Conservation (phyloP, 75 land plant species). For the Chamaecyparis obtusa region DNA sequence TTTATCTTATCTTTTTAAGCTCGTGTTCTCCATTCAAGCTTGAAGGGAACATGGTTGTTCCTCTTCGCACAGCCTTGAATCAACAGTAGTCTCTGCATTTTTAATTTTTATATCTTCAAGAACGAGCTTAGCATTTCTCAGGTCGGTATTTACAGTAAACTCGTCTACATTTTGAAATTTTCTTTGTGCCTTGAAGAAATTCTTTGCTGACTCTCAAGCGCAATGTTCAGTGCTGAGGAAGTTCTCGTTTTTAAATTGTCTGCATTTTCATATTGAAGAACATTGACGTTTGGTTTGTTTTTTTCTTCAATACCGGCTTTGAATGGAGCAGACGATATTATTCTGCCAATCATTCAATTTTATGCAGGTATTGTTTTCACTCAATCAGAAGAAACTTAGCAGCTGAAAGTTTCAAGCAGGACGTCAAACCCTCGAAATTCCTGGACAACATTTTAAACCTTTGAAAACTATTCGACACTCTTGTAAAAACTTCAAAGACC, state of each 20-base stretch:
- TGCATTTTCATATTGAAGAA: neutral
- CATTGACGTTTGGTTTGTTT: neutral
- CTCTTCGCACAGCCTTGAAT: neutral
- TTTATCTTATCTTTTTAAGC: neutral
- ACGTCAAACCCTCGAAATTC: neutral
- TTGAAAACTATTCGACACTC: neutral
- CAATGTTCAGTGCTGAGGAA: neutral
- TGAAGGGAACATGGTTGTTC: neutral
- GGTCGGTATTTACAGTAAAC: neutral
- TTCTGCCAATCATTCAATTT: no score
- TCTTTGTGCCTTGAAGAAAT: neutral
- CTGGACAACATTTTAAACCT: neutral
- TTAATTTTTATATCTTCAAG: neutral
- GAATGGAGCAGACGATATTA: neutral
- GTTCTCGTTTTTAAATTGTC: neutral
- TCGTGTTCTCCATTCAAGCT: neutral
- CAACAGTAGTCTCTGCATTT: neutral
- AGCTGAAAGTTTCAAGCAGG: neutral
- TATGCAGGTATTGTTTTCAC: no score
- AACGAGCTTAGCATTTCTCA: neutral
- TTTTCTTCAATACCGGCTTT: neutral
- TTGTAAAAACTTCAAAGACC: neutral
- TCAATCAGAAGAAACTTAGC: neutral
- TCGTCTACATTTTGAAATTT: neutral
- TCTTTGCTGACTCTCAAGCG: neutral